phyloP scores from a whole-genome alignment of 176 grass and related monocot species.

The Oryza longistaminata region DNA sequence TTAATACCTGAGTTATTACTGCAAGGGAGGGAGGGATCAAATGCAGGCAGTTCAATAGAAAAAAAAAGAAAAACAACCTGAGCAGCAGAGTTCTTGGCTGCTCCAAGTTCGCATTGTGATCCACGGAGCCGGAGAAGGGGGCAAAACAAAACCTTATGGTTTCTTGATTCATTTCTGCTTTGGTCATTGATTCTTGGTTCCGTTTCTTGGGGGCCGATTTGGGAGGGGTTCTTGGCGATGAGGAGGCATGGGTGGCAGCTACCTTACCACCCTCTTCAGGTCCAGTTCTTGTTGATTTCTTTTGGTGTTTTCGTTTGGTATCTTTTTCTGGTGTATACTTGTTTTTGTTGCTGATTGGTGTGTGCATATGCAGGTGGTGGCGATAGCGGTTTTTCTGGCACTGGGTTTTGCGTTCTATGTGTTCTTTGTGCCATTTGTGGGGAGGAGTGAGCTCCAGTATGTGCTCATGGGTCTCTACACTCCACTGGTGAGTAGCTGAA shows the following conservation, averaged over 20 bases:
- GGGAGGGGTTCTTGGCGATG: constrained; percentile 34
- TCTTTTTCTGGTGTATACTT: background rate
- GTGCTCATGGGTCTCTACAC: constrained; percentile 71
- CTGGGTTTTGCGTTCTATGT: constrained; percentile 83
- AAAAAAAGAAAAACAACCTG: background rate
- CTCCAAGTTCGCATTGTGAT: background rate
- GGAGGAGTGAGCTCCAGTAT: constrained; percentile 55
- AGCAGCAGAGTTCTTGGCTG: background rate
- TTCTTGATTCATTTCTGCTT: background rate
- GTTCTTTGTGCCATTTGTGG: constrained; percentile 76
- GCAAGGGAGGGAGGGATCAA: background rate
- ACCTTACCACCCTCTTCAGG: constrained; percentile 88
- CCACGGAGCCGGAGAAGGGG: background rate
- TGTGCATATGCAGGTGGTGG: constrained; percentile 61
- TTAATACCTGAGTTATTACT: background rate
- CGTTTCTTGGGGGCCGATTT: background rate
- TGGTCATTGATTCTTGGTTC: constrained; percentile 11
- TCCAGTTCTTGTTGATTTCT: background rate
- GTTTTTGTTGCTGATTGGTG: constrained; percentile 30
- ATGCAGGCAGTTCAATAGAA: background rate
- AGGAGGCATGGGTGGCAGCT: constrained; percentile 88
- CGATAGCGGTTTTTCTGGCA: constrained; percentile 77
- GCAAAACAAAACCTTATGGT: background rate
- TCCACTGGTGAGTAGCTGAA: constrained; percentile 55
- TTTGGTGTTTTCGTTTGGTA: too few relatives aligned